Evolutionary conservation across 805 yeast genomes (phyloP).

Genomic region (Starmerella floris): DNA sequence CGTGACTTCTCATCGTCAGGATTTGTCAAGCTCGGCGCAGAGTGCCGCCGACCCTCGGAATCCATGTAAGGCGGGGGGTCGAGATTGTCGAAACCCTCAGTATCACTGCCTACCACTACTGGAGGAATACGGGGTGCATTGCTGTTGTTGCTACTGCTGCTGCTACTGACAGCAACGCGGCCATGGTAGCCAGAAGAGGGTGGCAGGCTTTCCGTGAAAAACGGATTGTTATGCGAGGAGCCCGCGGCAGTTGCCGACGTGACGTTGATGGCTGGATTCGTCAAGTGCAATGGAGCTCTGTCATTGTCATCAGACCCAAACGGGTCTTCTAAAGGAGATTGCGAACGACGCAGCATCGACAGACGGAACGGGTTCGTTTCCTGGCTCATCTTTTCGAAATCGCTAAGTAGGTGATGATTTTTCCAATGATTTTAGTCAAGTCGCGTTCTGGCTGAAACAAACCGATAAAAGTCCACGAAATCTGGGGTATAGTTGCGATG

Average conservation of each 20-base stretch:
- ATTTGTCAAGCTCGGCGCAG: constrained; percentile 12
- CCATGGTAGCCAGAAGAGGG: background rate
- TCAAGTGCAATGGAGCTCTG: background rate
- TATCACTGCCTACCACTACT: background rate
- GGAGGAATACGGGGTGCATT: background rate
- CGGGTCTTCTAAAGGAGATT: constrained; percentile 23
- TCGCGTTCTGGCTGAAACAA: too few relatives aligned
- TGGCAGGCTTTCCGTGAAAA: background rate
- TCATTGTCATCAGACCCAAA: background rate
- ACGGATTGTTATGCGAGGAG: background rate
- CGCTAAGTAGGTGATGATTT: too few relatives aligned
- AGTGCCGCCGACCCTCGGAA: constrained; percentile 16
- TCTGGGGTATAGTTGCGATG: too few relatives aligned
- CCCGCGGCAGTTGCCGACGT: background rate
- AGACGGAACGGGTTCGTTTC: constrained; percentile 23
- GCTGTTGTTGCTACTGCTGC: background rate
- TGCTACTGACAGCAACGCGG: background rate
- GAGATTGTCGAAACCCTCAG: background rate
- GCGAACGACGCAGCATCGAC: constrained; percentile 21
- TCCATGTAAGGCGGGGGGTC: constrained; percentile 16
- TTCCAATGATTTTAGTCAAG: too few relatives aligned
- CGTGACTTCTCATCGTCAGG: constrained; percentile 17
- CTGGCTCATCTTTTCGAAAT: constrained; percentile 8
- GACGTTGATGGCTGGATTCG: background rate
- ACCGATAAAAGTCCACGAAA: too few relatives aligned